Conservation (phyloP, 2,329 filamentous ascomycete species). For the Penicillium sp. region DNA sequence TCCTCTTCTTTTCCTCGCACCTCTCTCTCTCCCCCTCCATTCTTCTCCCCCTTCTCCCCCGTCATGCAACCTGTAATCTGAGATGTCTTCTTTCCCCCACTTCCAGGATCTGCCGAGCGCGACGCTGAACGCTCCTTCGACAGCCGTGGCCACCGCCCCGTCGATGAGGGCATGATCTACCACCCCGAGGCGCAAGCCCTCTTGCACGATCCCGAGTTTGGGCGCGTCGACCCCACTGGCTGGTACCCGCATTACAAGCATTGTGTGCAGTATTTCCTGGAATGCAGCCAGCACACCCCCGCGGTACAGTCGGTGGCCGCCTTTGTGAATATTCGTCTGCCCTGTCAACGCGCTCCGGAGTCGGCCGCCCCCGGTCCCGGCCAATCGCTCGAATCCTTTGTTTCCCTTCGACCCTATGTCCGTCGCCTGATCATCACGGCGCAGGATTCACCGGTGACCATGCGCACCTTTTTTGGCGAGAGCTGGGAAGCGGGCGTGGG, state of each 20-base stretch:
- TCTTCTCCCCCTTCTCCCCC: background rate
- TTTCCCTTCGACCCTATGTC: constrained; percentile 81
- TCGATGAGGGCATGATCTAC: constrained; percentile 14
- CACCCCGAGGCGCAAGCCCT: constrained; percentile 13
- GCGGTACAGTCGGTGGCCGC: constrained; percentile 82
- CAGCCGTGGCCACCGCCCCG: constrained; percentile 20
- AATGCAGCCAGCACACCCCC: constrained; percentile 76
- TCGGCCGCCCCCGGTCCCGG: constrained; percentile 28
- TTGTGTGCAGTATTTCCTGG: constrained; percentile 83
- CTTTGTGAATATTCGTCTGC: constrained; percentile 87
- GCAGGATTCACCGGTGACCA: constrained; percentile 76
- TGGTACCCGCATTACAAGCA: constrained; percentile 89
- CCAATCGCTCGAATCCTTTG: constrained; percentile 30
- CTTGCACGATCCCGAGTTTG: constrained; percentile 32
- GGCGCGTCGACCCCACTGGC: constrained; percentile 65
- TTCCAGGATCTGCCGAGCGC: constrained; percentile 26
- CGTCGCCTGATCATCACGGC: constrained; percentile 91
- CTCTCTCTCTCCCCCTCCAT: constrained; percentile 52
- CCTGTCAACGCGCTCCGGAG: constrained; percentile 65
- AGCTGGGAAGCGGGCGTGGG: constrained; percentile 79
- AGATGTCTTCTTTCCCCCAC: constrained; percentile 15
- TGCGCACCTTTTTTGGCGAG: constrained; percentile 90
- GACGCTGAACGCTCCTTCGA: constrained; percentile 30
- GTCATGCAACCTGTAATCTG: too few species aligned
- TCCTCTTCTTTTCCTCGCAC: constrained; percentile 27